phyloP scores from a whole-genome alignment of 768 basidiomycete genomes.

The Auricularia heimuer region DNA sequence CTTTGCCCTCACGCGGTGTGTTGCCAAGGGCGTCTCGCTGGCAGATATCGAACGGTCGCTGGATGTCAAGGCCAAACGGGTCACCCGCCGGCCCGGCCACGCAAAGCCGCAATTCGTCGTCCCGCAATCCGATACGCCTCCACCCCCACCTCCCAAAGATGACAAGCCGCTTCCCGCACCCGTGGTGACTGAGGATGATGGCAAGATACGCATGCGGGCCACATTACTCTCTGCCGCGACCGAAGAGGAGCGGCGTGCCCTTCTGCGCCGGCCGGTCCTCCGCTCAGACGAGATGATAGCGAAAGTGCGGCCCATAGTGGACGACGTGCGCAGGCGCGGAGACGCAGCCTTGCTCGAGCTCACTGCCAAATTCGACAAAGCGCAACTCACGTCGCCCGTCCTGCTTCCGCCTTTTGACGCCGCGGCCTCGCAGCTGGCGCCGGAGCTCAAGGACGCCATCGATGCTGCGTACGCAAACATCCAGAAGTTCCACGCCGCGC shows the following conservation, averaged over 20 bases:
- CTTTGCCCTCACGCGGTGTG: constrained; percentile 80
- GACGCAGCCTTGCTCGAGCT: constrained; percentile 80
- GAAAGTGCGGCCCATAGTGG: constrained; percentile 91
- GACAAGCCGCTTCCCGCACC: constrained; percentile 10
- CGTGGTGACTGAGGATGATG: constrained; percentile 15
- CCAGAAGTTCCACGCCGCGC: constrained; percentile 82
- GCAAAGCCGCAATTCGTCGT: constrained; percentile 70
- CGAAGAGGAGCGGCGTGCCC: constrained; percentile 44
- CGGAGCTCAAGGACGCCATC: constrained; percentile 67
- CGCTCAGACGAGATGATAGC: constrained; percentile 79
- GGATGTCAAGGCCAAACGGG: constrained; percentile 75
- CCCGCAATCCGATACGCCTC: constrained; percentile 12
- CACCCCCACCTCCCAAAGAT: constrained; percentile 13
- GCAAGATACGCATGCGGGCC: constrained; percentile 58
- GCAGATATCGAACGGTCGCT: constrained; percentile 76
- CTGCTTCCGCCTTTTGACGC: constrained; percentile 70
- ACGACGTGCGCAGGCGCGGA: constrained; percentile 71
- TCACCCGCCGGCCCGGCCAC: constrained; percentile 81
- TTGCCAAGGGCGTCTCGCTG: constrained; percentile 71
- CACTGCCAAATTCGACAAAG: constrained; percentile 91
- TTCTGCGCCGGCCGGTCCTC: constrained; percentile 84
- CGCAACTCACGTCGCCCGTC: constrained; percentile 54
- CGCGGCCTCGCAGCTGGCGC: constrained; percentile 50
- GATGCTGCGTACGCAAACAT: constrained; percentile 88
- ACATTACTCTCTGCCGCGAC: constrained; percentile 44